A percentile compares a stretch with the other conserved stretches of the same genome.
These are phyloP conservation scores for Mortierella sp. DNA, from an alignment of 371 early-diverging fungal genomes.

Conservation along the genomic window DNA sequence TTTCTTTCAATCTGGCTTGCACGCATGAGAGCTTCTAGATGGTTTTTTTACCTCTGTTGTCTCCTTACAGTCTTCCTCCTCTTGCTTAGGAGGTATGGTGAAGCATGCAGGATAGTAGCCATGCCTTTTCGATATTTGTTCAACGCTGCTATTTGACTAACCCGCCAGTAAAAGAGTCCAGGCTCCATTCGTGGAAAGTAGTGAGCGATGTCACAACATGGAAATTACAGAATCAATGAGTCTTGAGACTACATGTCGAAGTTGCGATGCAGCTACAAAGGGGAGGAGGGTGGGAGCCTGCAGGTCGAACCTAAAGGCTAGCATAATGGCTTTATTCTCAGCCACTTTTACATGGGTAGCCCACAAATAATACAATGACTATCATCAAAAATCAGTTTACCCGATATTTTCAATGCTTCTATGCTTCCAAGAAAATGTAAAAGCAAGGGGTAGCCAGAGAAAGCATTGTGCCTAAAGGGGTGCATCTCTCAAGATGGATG, in stretches of 20 bases:
- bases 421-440: not conserved
- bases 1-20: not conserved
- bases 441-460: not conserved
- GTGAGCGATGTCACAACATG: too few relatives aligned
- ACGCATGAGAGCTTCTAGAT: not conserved
- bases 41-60: not conserved
- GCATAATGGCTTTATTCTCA: too few relatives aligned
- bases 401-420: not conserved
- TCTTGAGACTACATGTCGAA: too few relatives aligned
- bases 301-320: too few relatives aligned
- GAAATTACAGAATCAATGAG: too few relatives aligned
- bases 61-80: not conserved
- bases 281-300: too few relatives aligned
- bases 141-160: not conserved
- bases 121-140: conserved; percentile 11
- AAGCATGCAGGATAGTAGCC: conserved; percentile 4
- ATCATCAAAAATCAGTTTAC: too few relatives aligned
- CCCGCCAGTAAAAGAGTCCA: too few relatives aligned
- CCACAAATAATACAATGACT: too few relatives aligned
- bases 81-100: not conserved
- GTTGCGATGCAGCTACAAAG: too few relatives aligned
- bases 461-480: not conserved
- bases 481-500: not conserved
- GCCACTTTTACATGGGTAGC: too few relatives aligned
- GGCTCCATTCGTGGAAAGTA: too few relatives aligned